phyloP scores from a whole-genome alignment of 75 land plant genomes.

The Azolla pinnata region DNA sequence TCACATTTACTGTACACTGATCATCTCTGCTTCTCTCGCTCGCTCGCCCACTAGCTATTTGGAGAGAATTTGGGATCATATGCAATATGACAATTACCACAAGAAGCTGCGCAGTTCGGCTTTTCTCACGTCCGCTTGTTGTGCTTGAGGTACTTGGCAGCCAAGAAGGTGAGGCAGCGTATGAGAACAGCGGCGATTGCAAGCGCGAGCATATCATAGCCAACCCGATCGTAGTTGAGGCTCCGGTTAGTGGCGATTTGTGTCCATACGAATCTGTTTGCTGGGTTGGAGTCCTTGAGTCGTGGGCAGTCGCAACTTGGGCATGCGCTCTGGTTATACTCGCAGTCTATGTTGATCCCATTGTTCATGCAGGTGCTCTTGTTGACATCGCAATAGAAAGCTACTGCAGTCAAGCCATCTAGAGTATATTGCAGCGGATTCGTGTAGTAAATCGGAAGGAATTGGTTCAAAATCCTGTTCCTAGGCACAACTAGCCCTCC shows the following conservation, averaged over 20 bases:
- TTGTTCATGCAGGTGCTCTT: constrained; percentile 18
- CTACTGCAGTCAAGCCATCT: constrained; percentile 28
- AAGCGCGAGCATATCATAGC: constrained; percentile 25
- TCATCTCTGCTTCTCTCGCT: too few species aligned
- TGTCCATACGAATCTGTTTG: constrained; percentile 32
- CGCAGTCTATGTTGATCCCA: constrained; percentile 21
- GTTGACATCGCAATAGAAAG: constrained; percentile 38
- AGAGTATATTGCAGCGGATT: constrained; percentile 41
- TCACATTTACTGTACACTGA: neutral
- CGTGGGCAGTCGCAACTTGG: constrained; percentile 27
- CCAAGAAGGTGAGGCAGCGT: constrained; percentile 9
- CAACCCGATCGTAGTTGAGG: constrained; percentile 19
- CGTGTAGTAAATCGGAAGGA: constrained; percentile 31
- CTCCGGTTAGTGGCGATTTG: constrained; percentile 19
- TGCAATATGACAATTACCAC: neutral
- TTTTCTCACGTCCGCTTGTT: constrained; percentile 1
- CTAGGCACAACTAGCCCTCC: constrained; percentile 31
- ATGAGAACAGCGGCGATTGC: constrained; percentile 5
- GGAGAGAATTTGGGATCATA: neutral
- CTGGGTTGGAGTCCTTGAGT: constrained; percentile 20
- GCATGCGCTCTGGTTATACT: constrained; percentile 12
- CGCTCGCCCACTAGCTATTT: too few species aligned
- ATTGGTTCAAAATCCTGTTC: constrained; percentile 19
- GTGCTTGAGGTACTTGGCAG: neutral
- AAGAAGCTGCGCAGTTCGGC: neutral